Percentiles rank a stretch among this genome's conserved stretches.
These are phyloP conservation scores for Ganoderma sinense DNA, from an alignment of 1,284 basidiomycete species.

Conservation along the genomic window DNA sequence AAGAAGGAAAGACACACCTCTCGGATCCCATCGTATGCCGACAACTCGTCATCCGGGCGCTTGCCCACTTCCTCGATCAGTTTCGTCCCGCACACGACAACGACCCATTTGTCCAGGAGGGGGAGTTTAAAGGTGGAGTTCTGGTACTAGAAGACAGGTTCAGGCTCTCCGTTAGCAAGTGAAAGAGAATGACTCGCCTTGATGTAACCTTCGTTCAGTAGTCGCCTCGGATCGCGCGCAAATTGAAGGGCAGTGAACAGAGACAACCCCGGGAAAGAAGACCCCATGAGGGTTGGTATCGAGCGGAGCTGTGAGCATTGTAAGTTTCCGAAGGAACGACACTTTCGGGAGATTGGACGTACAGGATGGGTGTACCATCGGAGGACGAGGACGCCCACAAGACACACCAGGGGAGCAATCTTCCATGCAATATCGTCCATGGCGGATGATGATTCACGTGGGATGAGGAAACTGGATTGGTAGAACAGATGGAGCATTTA, in stretches of 20 bases:
- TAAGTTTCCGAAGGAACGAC: not conserved
- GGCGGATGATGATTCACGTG: not conserved
- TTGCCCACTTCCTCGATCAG: constrained; percentile 45
- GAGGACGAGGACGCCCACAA: not conserved
- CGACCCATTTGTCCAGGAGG: constrained; percentile 38
- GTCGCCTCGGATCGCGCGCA: constrained; percentile 15
- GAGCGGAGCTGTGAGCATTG: not conserved
- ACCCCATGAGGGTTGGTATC: not conserved
- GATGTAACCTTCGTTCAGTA: constrained; percentile 32
- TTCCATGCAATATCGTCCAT: not conserved
- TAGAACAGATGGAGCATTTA: not conserved
- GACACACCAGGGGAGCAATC: not conserved
- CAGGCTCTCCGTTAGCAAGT: not conserved
- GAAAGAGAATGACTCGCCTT: not conserved
- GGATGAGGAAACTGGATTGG: not conserved
- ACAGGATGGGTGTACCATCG: constrained; percentile 2
- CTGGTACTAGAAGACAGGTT: constrained; percentile 26
- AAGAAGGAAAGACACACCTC: not conserved
- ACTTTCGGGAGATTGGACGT: not conserved
- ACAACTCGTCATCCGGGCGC: constrained; percentile 43
- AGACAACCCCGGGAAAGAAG: constrained; percentile 28
- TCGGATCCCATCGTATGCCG: constrained; percentile 35
- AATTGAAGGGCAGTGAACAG: constrained; percentile 29
- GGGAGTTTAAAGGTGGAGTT: constrained; percentile 43
- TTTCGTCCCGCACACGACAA: constrained; percentile 41